These are phyloP conservation scores for Penicillium coffeae DNA, from an alignment of 495 filamentous ascomycete genomes.

Conservation along the genomic window DNA sequence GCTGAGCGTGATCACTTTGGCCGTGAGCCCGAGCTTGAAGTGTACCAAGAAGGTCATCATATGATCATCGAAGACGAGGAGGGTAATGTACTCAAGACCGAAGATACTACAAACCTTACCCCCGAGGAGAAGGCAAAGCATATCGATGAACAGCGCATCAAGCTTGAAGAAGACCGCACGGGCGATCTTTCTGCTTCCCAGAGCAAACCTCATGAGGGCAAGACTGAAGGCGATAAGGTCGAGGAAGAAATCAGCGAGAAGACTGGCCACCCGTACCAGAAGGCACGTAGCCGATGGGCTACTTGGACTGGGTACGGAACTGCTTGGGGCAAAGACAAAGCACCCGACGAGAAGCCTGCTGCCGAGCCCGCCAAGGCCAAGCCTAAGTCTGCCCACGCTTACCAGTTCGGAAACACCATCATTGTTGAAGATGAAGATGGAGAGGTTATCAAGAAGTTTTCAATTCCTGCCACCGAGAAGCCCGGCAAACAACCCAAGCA, in stretches of 20 bases:
- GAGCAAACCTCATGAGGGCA: slow-evolving; percentile 36
- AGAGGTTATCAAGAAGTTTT: slow-evolving; percentile 96
- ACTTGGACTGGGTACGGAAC: slow-evolving; percentile 42
- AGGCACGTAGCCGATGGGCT: slow-evolving; percentile 32
- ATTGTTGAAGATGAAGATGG: slow-evolving; percentile 98
- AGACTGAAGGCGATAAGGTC: slow-evolving; percentile 43
- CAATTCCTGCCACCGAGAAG: slow-evolving; percentile 57
- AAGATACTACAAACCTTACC: slow-evolving; percentile 41
- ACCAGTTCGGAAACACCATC: slow-evolving; percentile 93
- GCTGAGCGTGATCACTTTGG: slow-evolving; percentile 34
- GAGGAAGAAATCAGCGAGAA: slow-evolving; percentile 15
- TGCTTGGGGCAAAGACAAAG: slow-evolving; percentile 12
- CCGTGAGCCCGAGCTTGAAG: slow-evolving; percentile 50
- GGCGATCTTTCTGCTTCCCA: slow-evolving; percentile 39
- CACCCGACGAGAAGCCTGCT: slow-evolving; percentile 15
- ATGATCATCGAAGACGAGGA: slow-evolving; percentile 83
- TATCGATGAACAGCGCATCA: slow-evolving; percentile 55
- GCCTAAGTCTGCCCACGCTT: slow-evolving; percentile 73
- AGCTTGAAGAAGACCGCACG: slow-evolving; percentile 54
- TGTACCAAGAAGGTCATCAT: slow-evolving; percentile 78
- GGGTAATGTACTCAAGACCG: slow-evolving; percentile 71
- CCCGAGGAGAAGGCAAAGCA: slow-evolving; percentile 46
- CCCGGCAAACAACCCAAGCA: slow-evolving; percentile 6
- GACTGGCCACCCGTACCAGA: slow-evolving; percentile 28
- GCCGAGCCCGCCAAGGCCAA: slow-evolving; percentile 20